Conservation (phyloP, 78 protist species). For the Salpingoeca rosetta region DNA sequence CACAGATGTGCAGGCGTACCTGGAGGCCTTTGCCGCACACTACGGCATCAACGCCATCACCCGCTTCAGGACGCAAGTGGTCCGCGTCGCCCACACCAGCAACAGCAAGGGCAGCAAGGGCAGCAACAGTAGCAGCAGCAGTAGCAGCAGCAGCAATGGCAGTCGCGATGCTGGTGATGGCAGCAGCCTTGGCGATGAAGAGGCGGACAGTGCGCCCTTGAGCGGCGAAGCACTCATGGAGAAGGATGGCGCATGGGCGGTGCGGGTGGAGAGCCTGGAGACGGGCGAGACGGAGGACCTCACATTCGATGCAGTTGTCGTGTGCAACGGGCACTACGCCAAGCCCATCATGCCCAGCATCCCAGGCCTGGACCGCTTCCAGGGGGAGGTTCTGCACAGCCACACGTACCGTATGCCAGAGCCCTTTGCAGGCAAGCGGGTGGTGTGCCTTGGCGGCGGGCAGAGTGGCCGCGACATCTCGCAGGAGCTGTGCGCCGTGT, state of each 20-base stretch:
- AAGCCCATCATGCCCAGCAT: not conserved
- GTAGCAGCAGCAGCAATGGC: no score
- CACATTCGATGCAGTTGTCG: not conserved
- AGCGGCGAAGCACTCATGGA: no score
- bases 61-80: not conserved
- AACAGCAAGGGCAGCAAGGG: no score
- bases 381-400: slow-evolving; percentile 13
- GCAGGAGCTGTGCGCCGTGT: not conserved
- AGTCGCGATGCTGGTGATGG: no score
- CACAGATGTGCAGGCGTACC: not conserved
- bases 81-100: not conserved
- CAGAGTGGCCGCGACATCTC: slow-evolving; percentile 6
- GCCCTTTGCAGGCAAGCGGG: not conserved
- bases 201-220: no score
- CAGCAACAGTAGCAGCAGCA: no score
- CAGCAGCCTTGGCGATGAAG: no score
- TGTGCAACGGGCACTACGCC: slow-evolving; percentile 16
- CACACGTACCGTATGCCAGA: slow-evolving; percentile 7
- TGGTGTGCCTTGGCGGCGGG: slow-evolving; percentile 1
- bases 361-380: not conserved
- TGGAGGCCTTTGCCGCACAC: not conserved
- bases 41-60: not conserved
- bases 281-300: not conserved
- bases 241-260: no score
- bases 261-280: not conserved